Conservation (phyloP, 768 basidiomycete species). For the Lactifluus pinguis region DNA sequence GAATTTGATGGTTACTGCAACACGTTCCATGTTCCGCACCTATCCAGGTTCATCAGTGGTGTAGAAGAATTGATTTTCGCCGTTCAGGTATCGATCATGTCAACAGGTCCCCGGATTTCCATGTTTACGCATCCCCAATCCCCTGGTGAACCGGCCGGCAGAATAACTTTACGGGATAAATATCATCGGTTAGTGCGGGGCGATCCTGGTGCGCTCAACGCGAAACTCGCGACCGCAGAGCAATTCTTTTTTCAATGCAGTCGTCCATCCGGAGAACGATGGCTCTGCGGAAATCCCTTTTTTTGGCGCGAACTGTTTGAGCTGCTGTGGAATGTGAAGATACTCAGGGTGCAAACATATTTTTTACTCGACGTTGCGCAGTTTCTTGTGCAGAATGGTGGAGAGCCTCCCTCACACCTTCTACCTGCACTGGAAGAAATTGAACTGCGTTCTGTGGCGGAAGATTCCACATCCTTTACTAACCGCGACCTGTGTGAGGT, state of each 20-base stretch:
- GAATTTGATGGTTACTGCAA: background rate
- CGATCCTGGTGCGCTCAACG: background rate
- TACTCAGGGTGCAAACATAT: background rate
- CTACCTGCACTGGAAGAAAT: background rate
- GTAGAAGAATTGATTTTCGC: background rate
- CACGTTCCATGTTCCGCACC: background rate
- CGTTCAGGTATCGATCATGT: background rate
- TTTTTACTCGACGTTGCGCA: background rate
- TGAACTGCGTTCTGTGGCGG: background rate
- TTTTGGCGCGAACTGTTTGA: background rate
- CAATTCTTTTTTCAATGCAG: background rate
- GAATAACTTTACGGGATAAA: background rate
- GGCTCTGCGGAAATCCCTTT: background rate
- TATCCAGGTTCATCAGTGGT: background rate
- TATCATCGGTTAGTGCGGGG: background rate
- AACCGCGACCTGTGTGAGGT: background rate
- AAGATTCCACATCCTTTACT: background rate
- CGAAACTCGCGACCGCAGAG: background rate
- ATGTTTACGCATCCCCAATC: background rate
- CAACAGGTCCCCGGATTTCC: background rate
- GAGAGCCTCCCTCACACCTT: too few species aligned
- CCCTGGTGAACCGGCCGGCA: background rate
- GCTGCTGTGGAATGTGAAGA: background rate
- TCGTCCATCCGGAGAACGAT: background rate
- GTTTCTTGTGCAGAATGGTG: background rate